A percentile compares a stretch with the other conserved stretches of the same genome.
Evolutionary conservation across 108 stramenopile species (phyloP).

Genomic region (Pseudonitzschia multiseries): DNA sequence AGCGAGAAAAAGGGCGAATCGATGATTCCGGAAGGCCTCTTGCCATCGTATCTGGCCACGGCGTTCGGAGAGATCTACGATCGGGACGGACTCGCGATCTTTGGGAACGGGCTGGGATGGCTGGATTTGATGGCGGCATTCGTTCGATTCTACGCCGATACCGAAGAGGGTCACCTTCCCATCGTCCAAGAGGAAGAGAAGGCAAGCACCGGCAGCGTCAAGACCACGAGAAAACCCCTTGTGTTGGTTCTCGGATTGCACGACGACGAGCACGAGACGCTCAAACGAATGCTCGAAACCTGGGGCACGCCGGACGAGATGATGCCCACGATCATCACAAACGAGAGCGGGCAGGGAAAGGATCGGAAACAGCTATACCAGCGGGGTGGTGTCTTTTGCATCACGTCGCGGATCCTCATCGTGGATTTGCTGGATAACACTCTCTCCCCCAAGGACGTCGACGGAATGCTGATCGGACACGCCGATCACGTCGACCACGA

Average conservation of each 20-base stretch:
- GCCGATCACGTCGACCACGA: constrained; percentile 90
- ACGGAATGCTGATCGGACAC: constrained; percentile 90
- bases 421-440: constrained; percentile 90
- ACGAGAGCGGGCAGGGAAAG: constrained; percentile 72
- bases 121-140: constrained; percentile 68
- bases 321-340: constrained; percentile 72
- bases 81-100: constrained; percentile 89
- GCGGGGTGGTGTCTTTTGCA: constrained; percentile 62
- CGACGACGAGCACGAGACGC: constrained; percentile 62
- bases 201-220: not conserved
- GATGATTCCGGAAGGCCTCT: constrained; percentile 44
- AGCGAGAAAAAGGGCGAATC: not conserved
- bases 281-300: constrained; percentile 56
- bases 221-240: constrained; percentile 45
- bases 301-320: constrained; percentile 75
- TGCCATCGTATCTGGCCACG: constrained; percentile 81
- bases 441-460: constrained; percentile 66
- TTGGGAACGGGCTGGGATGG: constrained; percentile 90
- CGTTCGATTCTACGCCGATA: constrained; percentile 79
- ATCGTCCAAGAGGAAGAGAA: constrained; percentile 35
- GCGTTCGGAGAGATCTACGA: constrained; percentile 88
- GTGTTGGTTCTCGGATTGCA: constrained; percentile 73
- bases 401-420: constrained; percentile 95
- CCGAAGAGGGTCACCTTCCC: constrained; percentile 52
- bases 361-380: constrained; percentile 55